Base-by-base conservation (phyloP, 2,329 filamentous ascomycete species). In the Exophiala oligosperma region DNA sequence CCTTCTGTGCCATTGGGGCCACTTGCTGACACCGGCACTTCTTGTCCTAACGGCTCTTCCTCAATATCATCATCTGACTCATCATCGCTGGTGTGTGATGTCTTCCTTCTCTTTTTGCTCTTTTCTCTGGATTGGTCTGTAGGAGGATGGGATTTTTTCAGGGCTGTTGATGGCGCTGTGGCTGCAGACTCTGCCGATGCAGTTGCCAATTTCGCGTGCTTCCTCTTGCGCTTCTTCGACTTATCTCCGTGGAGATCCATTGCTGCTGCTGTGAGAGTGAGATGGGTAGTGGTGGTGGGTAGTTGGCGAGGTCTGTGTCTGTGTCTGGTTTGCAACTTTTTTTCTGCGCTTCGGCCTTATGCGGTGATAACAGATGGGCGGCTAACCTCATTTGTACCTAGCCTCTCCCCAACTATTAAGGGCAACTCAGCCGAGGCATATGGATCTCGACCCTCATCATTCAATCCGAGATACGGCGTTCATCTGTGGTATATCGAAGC, bases 151-250 rank as follows among this genome's bases (percentile, higher is more conserved):
- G 40, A 51, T 61, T 59, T 66, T 67, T 55, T 32, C 53, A 32
- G 50, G 46, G 54, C 47, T 24, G 44, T 56, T 49, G 66, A 63
- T 38, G 64, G 47, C 29, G 40, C 23, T 14, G 49, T 26, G 26
- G 17, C 17, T 24, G 32, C 49, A 21, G 52, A 17, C 32, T 59
- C 51, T 12, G 32, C 60, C 49, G 67, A 64, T 32, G 66, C 58
- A 48, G 67, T 63, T 17, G 68, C 64, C 59, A 67, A 66, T 47
- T 70, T 66, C 38, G 57, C 61, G 53, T 77, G 74, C 70, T 74
- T 77, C 72, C 74, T 76, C 72, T 78, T 78, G 53, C 75, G 71
- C 67, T 77, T 78, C 65, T 77, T 77, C 46, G 71, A 67, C 38
- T 60, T 61, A 1, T 56, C 61, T 9, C 53, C 28, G 14, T 52